Percentiles rank a stretch among this genome's conserved stretches.
Conservation (phyloP, 1,284 basidiomycete genomes). For the Heterobasidion irregulare region DNA sequence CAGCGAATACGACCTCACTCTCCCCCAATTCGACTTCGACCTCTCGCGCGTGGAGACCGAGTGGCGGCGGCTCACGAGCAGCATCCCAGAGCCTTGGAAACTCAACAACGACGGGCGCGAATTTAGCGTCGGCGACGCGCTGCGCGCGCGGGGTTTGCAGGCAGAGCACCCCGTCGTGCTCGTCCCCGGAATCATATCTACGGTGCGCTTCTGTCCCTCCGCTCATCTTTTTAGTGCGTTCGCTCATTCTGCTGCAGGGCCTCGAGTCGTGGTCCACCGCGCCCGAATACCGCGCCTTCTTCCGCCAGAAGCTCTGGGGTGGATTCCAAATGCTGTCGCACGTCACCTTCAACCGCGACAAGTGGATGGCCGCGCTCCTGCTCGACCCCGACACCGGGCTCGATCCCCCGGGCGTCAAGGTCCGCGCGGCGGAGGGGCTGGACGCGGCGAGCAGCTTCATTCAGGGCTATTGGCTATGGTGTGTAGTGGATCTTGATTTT, state of each 20-base stretch:
- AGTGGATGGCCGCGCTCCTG: slow-evolving; percentile 87
- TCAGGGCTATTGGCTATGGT: slow-evolving; percentile 95
- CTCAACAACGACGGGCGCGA: slow-evolving; percentile 77
- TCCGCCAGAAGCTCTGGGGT: slow-evolving; percentile 84
- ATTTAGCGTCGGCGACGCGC: slow-evolving; percentile 74
- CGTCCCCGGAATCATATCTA: slow-evolving; percentile 76
- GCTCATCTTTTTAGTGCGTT: background rate
- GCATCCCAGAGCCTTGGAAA: slow-evolving; percentile 71
- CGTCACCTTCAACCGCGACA: slow-evolving; percentile 77
- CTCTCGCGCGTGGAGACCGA: slow-evolving; percentile 58
- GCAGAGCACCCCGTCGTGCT: slow-evolving; percentile 77
- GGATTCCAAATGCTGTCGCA: slow-evolving; percentile 82
- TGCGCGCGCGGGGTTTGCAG: slow-evolving; percentile 56
- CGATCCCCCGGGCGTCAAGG: slow-evolving; percentile 84
- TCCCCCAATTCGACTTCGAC: slow-evolving; percentile 48
- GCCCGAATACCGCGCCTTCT: slow-evolving; percentile 72
- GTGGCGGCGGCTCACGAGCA: slow-evolving; percentile 56
- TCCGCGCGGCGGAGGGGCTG: slow-evolving; percentile 89
- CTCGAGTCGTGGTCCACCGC: slow-evolving; percentile 83
- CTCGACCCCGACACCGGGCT: slow-evolving; percentile 90
- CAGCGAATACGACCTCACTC: slow-evolving; percentile 39
- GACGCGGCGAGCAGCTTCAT: slow-evolving; percentile 89
- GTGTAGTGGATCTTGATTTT: slow-evolving; percentile 13
- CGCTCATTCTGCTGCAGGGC: slow-evolving; percentile 33
- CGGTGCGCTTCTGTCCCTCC: slow-evolving; percentile 32